phyloP scores from a whole-genome alignment of 148 eudicot genomes.

The Agrostemma githago region DNA sequence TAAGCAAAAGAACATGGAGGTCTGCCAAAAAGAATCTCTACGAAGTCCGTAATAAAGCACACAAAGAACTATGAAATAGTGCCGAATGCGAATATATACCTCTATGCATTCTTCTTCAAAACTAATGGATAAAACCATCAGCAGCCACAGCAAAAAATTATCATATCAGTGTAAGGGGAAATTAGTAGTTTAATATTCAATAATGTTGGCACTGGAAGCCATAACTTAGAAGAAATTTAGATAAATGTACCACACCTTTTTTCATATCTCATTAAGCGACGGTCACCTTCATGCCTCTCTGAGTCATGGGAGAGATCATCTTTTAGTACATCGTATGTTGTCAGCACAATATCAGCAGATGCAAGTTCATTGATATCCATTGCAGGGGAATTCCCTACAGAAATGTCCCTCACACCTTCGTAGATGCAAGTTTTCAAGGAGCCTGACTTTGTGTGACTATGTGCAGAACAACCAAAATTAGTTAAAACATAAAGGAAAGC shows the following conservation, averaged over 20 bases:
- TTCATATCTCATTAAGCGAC: conserved; percentile 74
- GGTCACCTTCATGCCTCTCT: conserved; percentile 95
- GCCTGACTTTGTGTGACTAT: conserved; percentile 83
- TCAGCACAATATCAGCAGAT: conserved; percentile 82
- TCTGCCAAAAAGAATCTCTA: neutral
- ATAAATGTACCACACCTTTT: conserved; percentile 52
- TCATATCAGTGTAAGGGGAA: neutral
- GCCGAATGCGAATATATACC: neutral
- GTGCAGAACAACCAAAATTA: conserved; percentile 16
- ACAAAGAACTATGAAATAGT: neutral
- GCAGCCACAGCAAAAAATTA: neutral
- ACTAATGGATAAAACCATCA: neutral
- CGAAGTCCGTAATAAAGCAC: neutral
- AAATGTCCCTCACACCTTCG: conserved; percentile 75
- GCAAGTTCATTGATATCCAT: conserved; percentile 53
- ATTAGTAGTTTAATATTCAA: neutral
- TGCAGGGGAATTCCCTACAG: conserved; percentile 40
- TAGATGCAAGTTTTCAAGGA: conserved; percentile 71
- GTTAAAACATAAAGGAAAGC: conserved; percentile 4
- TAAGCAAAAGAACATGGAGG: neutral
- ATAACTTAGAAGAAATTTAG: neutral
- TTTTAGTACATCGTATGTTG: conserved; percentile 85
- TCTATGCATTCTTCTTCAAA: neutral
- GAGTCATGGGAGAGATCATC: conserved; percentile 90
- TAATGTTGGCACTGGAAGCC: neutral